Conservation (phyloP, 345 rosid species). For the Pugionium dolabratum region DNA sequence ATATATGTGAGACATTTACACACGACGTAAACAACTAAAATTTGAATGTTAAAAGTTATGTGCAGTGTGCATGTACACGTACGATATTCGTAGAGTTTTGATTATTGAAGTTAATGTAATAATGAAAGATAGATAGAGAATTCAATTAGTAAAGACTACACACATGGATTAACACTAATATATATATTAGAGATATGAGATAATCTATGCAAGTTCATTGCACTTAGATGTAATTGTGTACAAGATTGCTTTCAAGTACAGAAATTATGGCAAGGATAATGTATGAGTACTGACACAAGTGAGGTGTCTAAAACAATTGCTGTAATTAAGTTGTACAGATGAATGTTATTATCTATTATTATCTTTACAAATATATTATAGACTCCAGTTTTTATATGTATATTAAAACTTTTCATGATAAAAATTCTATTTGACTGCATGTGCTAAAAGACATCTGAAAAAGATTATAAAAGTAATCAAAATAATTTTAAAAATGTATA, state of each 20-base stretch:
- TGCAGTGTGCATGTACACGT: conserved; percentile 27
- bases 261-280: conserved; percentile 29
- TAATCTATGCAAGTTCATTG: conserved; percentile 31
- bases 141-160: conserved; percentile 35
- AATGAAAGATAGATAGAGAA: conserved; percentile 11
- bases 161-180: conserved; percentile 33
- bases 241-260: conserved; percentile 21
- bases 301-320: conserved; percentile 31
- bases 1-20: conserved; percentile 5
- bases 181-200: not conserved
- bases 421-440: no score
- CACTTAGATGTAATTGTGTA: conserved; percentile 26
- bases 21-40: conserved; percentile 25
- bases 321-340: not conserved
- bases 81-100: conserved; percentile 18
- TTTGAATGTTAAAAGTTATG: conserved; percentile 13
- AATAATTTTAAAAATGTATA: not conserved
- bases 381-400: no score
- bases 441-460: no score
- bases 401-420: no score
- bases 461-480: no score
- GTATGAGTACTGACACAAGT: conserved; percentile 32
- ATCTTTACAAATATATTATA: not conserved
- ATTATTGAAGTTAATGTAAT: conserved; percentile 20
- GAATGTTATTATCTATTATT: conserved; percentile 7